These are phyloP conservation scores for Rhodotorula graminis DNA, from an alignment of 768 basidiomycete species.

Conservation along the genomic window DNA sequence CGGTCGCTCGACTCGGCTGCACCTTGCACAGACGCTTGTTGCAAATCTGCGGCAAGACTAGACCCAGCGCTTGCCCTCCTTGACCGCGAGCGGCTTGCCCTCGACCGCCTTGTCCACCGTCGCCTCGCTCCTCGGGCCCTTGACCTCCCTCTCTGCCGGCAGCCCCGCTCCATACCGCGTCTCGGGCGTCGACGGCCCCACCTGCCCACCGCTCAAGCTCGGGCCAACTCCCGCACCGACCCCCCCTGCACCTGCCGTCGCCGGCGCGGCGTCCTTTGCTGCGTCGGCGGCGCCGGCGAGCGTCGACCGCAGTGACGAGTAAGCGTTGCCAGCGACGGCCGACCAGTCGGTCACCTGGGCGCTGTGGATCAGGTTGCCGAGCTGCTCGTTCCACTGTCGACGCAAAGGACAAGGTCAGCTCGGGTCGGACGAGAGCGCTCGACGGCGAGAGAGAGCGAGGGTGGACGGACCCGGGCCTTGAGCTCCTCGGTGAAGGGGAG, in stretches of 20 bases:
- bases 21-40: not conserved
- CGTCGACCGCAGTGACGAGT: not conserved
- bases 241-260: not conserved
- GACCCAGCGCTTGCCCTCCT: not conserved
- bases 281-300: not conserved
- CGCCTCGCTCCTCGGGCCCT: not conserved
- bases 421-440: too few relatives aligned
- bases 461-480: constrained; percentile 20
- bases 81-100: not conserved
- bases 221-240: not conserved
- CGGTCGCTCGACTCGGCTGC: too few relatives aligned
- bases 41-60: not conserved
- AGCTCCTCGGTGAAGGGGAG: constrained; percentile 27
- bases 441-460: not conserved
- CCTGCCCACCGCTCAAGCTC: not conserved
- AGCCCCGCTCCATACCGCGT: not conserved
- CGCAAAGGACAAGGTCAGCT: too few relatives aligned
- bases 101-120: not conserved
- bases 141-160: not conserved
- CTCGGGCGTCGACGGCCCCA: too few relatives aligned
- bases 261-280: not conserved
- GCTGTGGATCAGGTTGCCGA: constrained; percentile 9
- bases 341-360: constrained; percentile 12
- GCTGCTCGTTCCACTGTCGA: constrained; percentile 29
- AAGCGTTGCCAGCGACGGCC: not conserved